Base-by-base conservation (phyloP, 768 basidiomycete species). In the Brasilioporus rufonigricans region DNA sequence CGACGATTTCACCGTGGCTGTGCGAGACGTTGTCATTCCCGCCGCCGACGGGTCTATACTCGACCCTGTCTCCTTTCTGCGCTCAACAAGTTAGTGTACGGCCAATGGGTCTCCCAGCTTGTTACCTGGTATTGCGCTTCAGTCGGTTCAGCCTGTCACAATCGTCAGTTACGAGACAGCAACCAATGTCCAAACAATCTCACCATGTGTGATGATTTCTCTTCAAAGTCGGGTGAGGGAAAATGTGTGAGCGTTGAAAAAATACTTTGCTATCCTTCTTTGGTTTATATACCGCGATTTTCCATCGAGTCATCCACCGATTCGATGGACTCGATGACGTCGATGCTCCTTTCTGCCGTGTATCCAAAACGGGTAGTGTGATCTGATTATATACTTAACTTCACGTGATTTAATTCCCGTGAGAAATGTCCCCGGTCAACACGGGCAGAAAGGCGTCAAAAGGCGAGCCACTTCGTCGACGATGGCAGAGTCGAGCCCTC, bases 1-100 rank as follows among this genome's bases (percentile, higher is more conserved):
- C 53, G 31, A 71, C 64, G 21, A 78, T 71, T 24, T 68, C 62
- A 11, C 75, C 77, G 8, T 61, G 61, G 8, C 70, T 73, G 59
- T 75, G 73, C 3, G 74, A 59, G 46, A 79, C 73, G 19, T 74
- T 75, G 57, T 77, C 75, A 7, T 52, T 21, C 9, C 47, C 59
- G 21, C 75, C 77, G 11, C 77, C 77, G 31, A 77, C 71, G 38
- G 74, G 74, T 48, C 74, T 69, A 54, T 78, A 79, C 58, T 77
- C 76, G 59, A 79, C 73, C 53, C 63, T 72, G 56, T 79, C 75
- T 49, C 76, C 76, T 55, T 67, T 58, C 73, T 72, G 26, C 3
- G 3, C 2, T 31, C n/a, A 11, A 13, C 18, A 36, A 12, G 31
- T 65, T n/a, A 65, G 52, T 11, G 16, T 9, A 2, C 13, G 1